A percentile compares a stretch with the other conserved stretches of the same genome.
Evolutionary conservation across 73 alveolate genomes (phyloP).

Genomic region (Paraurostyla sp.): DNA sequence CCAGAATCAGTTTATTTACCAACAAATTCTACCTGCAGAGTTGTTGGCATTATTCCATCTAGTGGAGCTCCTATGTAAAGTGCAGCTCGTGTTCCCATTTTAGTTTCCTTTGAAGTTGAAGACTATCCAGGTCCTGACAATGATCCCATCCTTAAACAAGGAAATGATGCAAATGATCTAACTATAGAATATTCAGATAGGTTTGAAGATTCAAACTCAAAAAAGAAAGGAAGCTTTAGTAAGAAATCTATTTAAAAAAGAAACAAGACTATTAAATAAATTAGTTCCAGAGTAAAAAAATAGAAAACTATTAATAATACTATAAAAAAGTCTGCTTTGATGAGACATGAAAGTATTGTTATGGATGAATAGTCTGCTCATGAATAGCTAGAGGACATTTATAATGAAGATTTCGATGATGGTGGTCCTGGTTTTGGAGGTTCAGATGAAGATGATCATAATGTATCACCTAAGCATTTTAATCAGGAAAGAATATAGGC

Average conservation of each 20-base stretch:
- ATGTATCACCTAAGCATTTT: neutral
- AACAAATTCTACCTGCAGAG: slow-evolving; percentile 91
- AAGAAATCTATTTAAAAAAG: neutral
- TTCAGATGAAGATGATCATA: slow-evolving; percentile 40
- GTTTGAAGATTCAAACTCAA: neutral
- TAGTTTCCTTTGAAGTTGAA: slow-evolving; percentile 89
- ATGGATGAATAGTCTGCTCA: neutral
- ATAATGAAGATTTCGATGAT: neutral
- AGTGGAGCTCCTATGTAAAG: slow-evolving; percentile 96
- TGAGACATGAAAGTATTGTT: slow-evolving; percentile 10
- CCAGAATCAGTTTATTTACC: slow-evolving; percentile 95
- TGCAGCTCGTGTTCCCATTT: slow-evolving; percentile 97
- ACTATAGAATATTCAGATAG: neutral
- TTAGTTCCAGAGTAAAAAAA: no score
- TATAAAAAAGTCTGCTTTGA: neutral
- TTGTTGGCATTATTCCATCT: slow-evolving; percentile 90
- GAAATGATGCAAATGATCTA: neutral
- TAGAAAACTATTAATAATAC: neutral
- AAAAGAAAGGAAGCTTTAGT: neutral
- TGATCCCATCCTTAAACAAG: slow-evolving; percentile 57
- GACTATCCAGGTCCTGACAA: slow-evolving; percentile 95
- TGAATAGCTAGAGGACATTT: neutral
- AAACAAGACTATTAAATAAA: neutral
- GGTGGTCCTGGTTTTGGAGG: no score
- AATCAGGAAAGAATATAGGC: slow-evolving; percentile 4